Evolutionary conservation across 1,284 basidiomycete genomes (phyloP).

Genomic region (Vanrija pseudolonga): DNA sequence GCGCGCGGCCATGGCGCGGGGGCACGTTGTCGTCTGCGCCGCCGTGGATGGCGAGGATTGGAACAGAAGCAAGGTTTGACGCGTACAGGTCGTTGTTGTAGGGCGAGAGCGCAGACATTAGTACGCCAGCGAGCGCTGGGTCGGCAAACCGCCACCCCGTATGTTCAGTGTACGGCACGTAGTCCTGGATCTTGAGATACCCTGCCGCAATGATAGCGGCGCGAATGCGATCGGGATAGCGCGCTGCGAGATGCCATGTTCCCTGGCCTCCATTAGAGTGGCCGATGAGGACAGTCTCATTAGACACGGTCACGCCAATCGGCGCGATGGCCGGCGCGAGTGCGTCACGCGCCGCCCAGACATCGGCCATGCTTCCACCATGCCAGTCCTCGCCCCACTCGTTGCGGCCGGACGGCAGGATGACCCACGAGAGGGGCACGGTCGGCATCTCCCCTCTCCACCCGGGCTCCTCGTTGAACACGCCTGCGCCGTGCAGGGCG

Average conservation of each 20-base stretch:
- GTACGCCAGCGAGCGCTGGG: constrained; percentile 64
- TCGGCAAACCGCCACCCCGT: constrained; percentile 53
- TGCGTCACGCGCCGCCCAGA: constrained; percentile 37
- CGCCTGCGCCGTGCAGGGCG: constrained; percentile 46
- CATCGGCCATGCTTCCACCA: constrained; percentile 39
- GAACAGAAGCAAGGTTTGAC: constrained; percentile 63
- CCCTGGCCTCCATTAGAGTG: constrained; percentile 94
- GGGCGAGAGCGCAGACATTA: constrained; percentile 67
- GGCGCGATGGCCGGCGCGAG: not conserved
- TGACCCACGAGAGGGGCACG: constrained; percentile 30
- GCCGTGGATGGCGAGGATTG: constrained; percentile 75
- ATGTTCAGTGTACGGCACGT: constrained; percentile 64
- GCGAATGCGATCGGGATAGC: constrained; percentile 70
- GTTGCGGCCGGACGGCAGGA: constrained; percentile 42
- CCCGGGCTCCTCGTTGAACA: constrained; percentile 20
- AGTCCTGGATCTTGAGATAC: constrained; percentile 79
- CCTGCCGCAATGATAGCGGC: constrained; percentile 71
- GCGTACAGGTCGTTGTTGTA: constrained; percentile 84
- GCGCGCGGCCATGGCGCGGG: constrained; percentile 37
- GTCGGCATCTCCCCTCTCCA: constrained; percentile 32
- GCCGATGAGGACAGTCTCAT: constrained; percentile 57
- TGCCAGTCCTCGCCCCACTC: constrained; percentile 51
- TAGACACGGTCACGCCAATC: not conserved
- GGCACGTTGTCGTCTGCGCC: constrained; percentile 51
- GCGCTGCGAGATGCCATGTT: constrained; percentile 69